Percentiles rank a stretch among this genome's conserved stretches.
These are phyloP conservation scores for Planoprotostelium fungivorum DNA, from an alignment of 78 protist species.

Conservation along the genomic window DNA sequence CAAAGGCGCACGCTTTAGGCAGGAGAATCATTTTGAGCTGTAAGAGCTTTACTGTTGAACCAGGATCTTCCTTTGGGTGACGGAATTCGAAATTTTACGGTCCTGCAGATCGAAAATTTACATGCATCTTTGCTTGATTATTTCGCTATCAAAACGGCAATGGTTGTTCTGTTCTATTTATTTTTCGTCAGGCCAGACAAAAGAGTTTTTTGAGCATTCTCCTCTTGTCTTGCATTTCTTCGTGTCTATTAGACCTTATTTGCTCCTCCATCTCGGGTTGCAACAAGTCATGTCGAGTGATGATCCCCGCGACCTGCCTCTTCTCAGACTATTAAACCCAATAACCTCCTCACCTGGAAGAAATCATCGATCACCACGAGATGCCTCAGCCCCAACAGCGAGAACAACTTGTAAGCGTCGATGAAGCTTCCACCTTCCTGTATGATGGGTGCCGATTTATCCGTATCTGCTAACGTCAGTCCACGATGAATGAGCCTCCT, in stretches of 20 bases:
- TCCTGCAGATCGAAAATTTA: no score
- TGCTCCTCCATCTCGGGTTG: neutral
- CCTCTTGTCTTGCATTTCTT: neutral
- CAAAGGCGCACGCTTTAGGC: no score
- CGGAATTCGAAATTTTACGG: no score
- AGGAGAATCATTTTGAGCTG: no score
- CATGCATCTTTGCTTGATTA: no score
- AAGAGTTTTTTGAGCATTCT: neutral
- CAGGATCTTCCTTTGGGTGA: no score
- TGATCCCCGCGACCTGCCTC: neutral
- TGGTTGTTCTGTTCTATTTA: neutral
- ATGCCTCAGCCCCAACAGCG: neutral
- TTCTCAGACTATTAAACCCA: neutral
- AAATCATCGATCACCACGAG: neutral
- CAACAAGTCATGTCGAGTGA: neutral
- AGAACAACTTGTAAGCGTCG: neutral
- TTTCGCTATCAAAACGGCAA: no score
- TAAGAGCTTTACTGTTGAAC: no score
- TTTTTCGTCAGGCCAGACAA: neutral
- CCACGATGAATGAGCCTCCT: neutral
- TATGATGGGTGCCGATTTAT: neutral
- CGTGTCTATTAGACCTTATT: neutral
- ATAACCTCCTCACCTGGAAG: neutral
- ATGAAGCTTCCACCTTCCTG: neutral
- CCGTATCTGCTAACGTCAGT: no score